Evolutionary conservation across 106 monocot species (phyloP).

Genomic region (Cymbidium sinense): DNA sequence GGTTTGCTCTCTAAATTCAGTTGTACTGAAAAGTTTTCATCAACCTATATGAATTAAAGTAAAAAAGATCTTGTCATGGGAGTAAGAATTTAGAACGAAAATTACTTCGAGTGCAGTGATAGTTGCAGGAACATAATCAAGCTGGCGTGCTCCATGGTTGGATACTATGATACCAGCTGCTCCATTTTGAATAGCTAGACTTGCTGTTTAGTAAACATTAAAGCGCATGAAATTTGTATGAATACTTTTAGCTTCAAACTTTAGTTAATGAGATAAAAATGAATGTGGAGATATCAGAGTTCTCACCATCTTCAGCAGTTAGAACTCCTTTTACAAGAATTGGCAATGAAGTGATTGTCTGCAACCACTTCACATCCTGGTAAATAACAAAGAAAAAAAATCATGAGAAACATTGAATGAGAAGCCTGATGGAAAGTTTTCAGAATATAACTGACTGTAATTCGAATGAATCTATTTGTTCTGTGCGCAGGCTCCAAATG

Average conservation of each 20-base stretch:
- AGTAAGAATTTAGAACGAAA: background rate
- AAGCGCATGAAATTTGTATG: background rate
- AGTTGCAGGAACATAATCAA: constrained; percentile 62
- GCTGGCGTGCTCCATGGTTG: constrained; percentile 76
- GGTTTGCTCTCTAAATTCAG: no score
- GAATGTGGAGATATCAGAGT: background rate
- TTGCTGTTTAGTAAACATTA: constrained; percentile 24
- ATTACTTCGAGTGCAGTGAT: constrained; percentile 52
- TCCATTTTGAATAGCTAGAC: constrained; percentile 41
- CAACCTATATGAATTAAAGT: background rate
- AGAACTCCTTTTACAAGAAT: constrained; percentile 68
- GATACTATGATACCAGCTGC: constrained; percentile 66
- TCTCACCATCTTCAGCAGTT: constrained; percentile 61
- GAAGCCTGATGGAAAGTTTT: no score
- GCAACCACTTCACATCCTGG: constrained; percentile 75
- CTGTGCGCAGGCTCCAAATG: background rate
- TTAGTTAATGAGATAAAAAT: background rate
- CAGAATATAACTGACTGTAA: no score
- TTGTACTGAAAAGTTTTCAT: background rate
- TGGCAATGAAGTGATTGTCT: constrained; percentile 62
- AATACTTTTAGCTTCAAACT: background rate
- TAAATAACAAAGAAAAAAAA: background rate
- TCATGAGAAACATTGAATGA: no score
- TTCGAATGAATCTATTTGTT: no score
- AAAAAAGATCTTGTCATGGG: background rate